phyloP scores from a whole-genome alignment of 176 grass and related monocot genomes.

The Pharus latifolius region DNA sequence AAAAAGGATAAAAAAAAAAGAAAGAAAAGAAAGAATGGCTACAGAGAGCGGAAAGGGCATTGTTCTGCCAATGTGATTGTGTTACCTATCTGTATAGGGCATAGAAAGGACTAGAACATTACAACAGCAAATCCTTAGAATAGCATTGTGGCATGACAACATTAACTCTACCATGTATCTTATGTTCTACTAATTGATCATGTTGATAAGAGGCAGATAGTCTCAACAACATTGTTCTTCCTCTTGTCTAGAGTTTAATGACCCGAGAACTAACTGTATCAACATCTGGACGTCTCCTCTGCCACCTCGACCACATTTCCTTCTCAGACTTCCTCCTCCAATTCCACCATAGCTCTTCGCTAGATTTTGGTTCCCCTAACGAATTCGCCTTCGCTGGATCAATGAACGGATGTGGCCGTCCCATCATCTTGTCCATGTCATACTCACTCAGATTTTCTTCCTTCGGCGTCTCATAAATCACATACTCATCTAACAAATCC shows the following conservation, averaged over 20 bases:
- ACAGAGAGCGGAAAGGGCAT: no score
- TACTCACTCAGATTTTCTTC: slow-evolving; percentile 62
- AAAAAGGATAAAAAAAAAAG: neutral
- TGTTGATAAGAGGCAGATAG: neutral
- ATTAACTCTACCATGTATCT: neutral
- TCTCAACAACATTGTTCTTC: neutral
- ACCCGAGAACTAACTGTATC: slow-evolving; percentile 52
- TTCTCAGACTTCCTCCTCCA: slow-evolving; percentile 75
- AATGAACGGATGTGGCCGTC: slow-evolving; percentile 67
- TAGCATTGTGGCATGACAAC: neutral
- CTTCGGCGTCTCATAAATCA: slow-evolving; percentile 59
- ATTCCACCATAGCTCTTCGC: slow-evolving; percentile 97
- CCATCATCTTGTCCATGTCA: slow-evolving; percentile 73
- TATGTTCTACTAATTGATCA: neutral
- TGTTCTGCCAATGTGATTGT: neutral
- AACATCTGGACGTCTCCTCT: slow-evolving; percentile 72
- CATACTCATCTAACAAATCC: slow-evolving; percentile 55
- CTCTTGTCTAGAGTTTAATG: neutral
- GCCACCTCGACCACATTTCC: slow-evolving; percentile 89
- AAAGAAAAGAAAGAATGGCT: no score
- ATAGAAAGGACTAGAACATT: neutral
- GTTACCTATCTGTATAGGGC: neutral
- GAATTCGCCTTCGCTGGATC: slow-evolving; percentile 55
- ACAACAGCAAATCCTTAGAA: neutral
- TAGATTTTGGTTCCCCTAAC: slow-evolving; percentile 51